Conservation (phyloP, 352 stramenopile species). For the Pythium plurisporium region DNA sequence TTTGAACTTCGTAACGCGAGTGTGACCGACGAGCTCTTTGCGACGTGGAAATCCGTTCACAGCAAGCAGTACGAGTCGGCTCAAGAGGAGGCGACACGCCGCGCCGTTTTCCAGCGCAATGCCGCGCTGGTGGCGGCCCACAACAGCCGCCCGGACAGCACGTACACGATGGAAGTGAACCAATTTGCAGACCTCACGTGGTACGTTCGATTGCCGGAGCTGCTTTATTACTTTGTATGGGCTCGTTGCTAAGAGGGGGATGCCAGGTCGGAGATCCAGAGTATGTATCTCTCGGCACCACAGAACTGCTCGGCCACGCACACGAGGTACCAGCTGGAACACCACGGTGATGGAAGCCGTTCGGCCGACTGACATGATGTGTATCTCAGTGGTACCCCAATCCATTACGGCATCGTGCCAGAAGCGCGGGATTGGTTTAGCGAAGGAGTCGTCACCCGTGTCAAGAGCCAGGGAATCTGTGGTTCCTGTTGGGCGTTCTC, state of each 20-base stretch:
- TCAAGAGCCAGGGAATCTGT: conserved; percentile 98
- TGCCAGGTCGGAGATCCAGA: conserved; percentile 62
- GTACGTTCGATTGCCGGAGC: conserved; percentile 14
- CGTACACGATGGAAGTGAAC: conserved; percentile 73
- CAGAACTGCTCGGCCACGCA: conserved; percentile 72
- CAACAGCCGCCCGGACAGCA: conserved; percentile 34
- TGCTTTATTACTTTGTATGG: background rate
- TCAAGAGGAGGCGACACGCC: conserved; percentile 42
- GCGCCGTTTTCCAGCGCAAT: conserved; percentile 55
- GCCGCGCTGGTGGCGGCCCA: conserved; percentile 46
- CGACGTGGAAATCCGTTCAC: conserved; percentile 39
- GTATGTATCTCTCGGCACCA: conserved; percentile 48
- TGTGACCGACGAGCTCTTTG: conserved; percentile 35
- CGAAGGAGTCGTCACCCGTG: conserved; percentile 92
- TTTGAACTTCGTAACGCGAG: background rate
- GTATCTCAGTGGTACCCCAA: background rate
- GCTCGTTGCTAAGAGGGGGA: too few relatives aligned
- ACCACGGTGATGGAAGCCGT: background rate
- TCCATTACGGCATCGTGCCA: conserved; percentile 45
- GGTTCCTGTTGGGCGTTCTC: conserved; percentile 99
- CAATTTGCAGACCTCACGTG: conserved; percentile 72
- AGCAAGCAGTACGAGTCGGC: conserved; percentile 46
- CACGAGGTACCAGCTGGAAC: conserved; percentile 9
- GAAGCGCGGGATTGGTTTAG: conserved; percentile 92
- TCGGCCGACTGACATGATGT: background rate